phyloP scores from a whole-genome alignment of 2,329 filamentous ascomycete species.

The Penicillium sp. region DNA sequence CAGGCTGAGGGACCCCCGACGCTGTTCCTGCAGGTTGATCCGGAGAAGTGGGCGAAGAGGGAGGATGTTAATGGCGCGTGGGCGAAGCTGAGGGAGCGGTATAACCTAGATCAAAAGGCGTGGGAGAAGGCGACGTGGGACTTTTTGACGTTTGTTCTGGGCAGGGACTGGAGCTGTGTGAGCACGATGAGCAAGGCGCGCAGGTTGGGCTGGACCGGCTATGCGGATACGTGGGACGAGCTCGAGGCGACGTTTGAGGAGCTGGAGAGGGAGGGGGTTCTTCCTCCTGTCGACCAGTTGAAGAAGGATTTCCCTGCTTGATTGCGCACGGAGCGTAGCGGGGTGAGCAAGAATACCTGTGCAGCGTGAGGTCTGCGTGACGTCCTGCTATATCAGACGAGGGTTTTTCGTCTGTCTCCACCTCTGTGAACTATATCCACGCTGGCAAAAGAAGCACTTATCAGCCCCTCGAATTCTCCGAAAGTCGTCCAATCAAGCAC shows the following conservation, averaged over 20 bases:
- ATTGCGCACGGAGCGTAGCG: too few relatives aligned
- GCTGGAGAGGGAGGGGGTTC: conserved; percentile 31
- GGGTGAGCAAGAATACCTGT: too few relatives aligned
- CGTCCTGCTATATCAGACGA: too few relatives aligned
- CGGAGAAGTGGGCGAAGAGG: conserved; percentile 48
- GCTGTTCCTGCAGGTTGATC: conserved; percentile 39
- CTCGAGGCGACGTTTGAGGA: conserved; percentile 42
- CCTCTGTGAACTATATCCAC: too few relatives aligned
- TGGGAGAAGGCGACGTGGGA: conserved; percentile 54
- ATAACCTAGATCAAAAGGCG: conserved; percentile 43
- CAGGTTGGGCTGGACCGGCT: conserved; percentile 51
- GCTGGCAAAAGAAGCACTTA: too few relatives aligned
- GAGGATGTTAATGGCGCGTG: conserved; percentile 44
- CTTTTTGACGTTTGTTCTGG: conserved; percentile 50
- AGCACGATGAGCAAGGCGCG: conserved; percentile 52
- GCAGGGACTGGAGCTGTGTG: conserved; percentile 38
- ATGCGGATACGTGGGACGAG: conserved; percentile 45
- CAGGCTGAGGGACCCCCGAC: conserved; percentile 6
- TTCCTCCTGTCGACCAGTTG: conserved; percentile 26
- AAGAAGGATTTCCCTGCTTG: conserved; percentile 16
- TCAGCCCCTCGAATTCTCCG: too few relatives aligned
- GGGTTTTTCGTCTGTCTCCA: too few relatives aligned
- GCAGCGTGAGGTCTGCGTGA: too few relatives aligned
- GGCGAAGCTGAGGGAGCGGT: conserved; percentile 38
- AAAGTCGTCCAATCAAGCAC: too few relatives aligned